Conservation (phyloP, 176 grass and related monocot genomes). For the Cenchrus fungigraminus region DNA sequence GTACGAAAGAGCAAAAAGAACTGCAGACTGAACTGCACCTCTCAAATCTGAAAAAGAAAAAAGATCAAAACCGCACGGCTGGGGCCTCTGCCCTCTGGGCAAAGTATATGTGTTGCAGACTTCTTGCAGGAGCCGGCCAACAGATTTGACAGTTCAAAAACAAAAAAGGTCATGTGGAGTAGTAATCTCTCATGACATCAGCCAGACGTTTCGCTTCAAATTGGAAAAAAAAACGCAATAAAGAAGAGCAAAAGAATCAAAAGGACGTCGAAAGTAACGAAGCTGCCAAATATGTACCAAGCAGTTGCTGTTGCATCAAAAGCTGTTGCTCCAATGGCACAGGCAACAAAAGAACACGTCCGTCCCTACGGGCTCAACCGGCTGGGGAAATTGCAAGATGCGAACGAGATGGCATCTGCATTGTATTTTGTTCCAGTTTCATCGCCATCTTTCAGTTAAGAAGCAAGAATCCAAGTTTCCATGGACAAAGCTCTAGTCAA, state of each 20-base stretch:
- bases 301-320: background rate
- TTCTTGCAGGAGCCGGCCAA: no score
- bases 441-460: no score
- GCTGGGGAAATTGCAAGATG: background rate
- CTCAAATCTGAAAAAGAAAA: no score
- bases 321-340: background rate
- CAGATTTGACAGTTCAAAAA: no score
- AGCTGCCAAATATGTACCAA: background rate
- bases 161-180: no score
- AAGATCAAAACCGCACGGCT: no score
- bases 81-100: no score
- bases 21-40: no score
- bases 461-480: background rate
- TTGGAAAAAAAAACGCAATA: background rate
- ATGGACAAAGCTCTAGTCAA: background rate
- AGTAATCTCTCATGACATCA: no score
- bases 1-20: no score
- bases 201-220: background rate
- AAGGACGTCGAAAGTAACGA: background rate
- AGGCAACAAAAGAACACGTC: background rate
- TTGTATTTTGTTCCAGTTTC: background rate
- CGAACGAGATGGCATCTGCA: background rate
- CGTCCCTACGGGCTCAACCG: background rate
- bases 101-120: no score
- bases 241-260: background rate